Percentiles rank a stretch among this genome's conserved stretches.
Evolutionary conservation across 495 filamentous ascomycete genomes (phyloP).

Genomic region (Amniculicola lignicola): DNA sequence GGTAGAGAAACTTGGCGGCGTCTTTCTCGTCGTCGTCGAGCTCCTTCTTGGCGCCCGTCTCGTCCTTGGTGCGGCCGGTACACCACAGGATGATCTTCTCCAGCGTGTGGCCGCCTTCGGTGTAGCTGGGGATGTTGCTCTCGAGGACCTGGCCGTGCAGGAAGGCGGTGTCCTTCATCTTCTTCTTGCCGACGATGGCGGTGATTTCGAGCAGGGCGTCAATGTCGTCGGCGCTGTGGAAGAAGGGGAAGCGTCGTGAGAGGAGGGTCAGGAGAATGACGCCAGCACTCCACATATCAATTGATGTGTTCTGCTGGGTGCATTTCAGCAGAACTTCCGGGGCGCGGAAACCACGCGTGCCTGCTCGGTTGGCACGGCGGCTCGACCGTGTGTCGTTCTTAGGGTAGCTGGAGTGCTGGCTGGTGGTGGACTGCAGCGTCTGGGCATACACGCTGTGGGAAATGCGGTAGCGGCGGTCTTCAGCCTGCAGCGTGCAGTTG

Average conservation of each 20-base stretch:
- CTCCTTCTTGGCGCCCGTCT: conserved; percentile 41
- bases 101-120: conserved; percentile 74
- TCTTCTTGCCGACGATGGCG: conserved; percentile 81
- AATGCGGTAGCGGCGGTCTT: conserved; percentile 39
- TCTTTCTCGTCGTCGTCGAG: conserved; percentile 60
- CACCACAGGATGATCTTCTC: conserved; percentile 94
- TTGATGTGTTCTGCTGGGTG: conserved; percentile 83
- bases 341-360: conserved; percentile 93
- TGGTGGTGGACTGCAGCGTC: conserved; percentile 36
- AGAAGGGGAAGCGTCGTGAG: conserved; percentile 90
- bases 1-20: conserved; percentile 62
- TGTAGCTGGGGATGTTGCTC: conserved; percentile 85
- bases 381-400: conserved; percentile 83
- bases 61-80: conserved; percentile 56
- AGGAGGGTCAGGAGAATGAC: conserved; percentile 91
- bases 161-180: conserved; percentile 76
- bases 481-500: conserved; percentile 55
- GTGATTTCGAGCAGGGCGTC: conserved; percentile 97
- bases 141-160: conserved; percentile 88
- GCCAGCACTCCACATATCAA: conserved; percentile 95
- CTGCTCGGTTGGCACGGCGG: conserved; percentile 86
- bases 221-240: conserved; percentile 93
- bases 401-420: conserved; percentile 51
- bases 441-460: conserved; percentile 43
- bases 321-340: conserved; percentile 98